A percentile compares a stretch with the other conserved stretches of the same genome.
Evolutionary conservation across 2,329 filamentous ascomycete species (phyloP).

Genomic region (Trichoderma sp.): DNA sequence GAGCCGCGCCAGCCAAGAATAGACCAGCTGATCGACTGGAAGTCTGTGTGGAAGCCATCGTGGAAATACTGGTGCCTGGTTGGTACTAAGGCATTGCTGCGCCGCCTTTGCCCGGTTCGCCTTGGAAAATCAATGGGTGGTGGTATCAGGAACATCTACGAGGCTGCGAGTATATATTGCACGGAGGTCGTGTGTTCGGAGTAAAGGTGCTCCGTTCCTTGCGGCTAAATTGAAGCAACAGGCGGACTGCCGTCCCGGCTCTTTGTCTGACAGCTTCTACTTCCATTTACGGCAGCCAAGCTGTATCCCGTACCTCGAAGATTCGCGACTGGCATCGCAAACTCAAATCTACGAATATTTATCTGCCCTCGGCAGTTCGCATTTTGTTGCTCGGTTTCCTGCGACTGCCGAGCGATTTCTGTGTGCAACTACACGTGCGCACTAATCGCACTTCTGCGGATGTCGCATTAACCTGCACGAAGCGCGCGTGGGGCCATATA

Average conservation of each 20-base stretch:
- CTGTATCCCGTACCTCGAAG: neutral
- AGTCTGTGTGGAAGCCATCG: neutral
- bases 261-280: neutral
- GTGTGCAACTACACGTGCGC: neutral
- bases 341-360: neutral
- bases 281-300: neutral
- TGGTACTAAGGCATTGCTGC: neutral
- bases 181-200: neutral
- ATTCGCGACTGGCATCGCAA: neutral
- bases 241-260: neutral
- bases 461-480: neutral
- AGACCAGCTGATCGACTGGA: neutral
- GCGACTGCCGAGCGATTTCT: neutral
- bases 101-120: neutral
- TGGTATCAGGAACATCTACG: neutral
- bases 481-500: constrained; percentile 3
- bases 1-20: neutral
- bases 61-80: neutral
- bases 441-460: neutral
- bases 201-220: constrained; percentile 9
- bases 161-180: neutral
- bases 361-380: neutral
- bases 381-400: neutral
- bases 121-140: neutral
- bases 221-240: neutral